phyloP scores from a whole-genome alignment of 169 alveolate genomes.

The Condylostoma magnum region DNA sequence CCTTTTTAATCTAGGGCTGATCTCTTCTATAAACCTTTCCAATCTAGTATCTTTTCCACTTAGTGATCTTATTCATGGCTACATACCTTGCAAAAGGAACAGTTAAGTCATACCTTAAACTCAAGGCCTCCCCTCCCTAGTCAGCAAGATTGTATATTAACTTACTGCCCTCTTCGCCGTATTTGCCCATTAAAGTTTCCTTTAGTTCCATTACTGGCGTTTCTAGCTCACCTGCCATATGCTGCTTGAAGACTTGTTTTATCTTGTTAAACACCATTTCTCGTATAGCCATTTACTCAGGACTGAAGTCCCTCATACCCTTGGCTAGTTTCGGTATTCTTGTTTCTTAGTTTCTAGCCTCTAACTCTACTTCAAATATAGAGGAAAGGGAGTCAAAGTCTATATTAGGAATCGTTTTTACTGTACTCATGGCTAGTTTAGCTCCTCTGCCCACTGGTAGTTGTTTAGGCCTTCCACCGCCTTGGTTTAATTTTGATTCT shows the following conservation, averaged over 20 bases:
- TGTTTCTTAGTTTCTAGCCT: slow-evolving; percentile 51
- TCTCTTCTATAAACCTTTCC: slow-evolving; percentile 98
- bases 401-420: not conserved
- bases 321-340: slow-evolving; percentile 90
- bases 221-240: slow-evolving; percentile 97
- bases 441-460: slow-evolving; percentile 17
- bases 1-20: slow-evolving; percentile 95
- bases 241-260: slow-evolving; percentile 84
- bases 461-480: not conserved
- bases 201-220: slow-evolving; percentile 97
- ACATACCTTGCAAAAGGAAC: slow-evolving; percentile 96
- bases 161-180: slow-evolving; percentile 94
- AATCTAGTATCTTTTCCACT: slow-evolving; percentile 93
- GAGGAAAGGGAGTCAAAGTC: not conserved
- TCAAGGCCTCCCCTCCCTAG: slow-evolving; percentile 96
- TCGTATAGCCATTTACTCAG: slow-evolving; percentile 91
- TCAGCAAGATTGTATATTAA: slow-evolving; percentile 95
- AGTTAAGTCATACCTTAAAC: slow-evolving; percentile 96
- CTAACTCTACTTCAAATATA: not conserved
- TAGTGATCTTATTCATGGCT: slow-evolving; percentile 83
- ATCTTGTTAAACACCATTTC: slow-evolving; percentile 85
- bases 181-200: slow-evolving; percentile 94
- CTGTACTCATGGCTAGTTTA: not conserved
- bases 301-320: slow-evolving; percentile 93
- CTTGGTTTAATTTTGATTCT: slow-evolving; percentile 19